These are phyloP conservation scores for Pholiota adiposa DNA, from an alignment of 1,284 basidiomycete species.

Conservation along the genomic window DNA sequence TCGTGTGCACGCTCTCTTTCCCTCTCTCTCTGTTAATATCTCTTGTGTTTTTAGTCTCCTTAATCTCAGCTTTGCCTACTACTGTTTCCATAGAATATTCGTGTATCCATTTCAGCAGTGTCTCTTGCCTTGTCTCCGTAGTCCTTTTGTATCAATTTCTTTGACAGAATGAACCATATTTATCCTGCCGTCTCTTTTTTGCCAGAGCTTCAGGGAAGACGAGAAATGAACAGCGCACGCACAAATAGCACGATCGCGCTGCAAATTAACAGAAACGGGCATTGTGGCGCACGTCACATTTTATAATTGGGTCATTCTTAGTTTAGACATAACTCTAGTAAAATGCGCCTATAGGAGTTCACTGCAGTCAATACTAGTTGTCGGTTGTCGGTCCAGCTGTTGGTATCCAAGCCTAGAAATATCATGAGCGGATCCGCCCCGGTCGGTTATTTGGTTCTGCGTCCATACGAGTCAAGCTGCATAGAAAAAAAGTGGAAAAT, in stretches of 20 bases:
- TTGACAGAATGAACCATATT: not conserved
- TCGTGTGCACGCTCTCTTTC: not conserved
- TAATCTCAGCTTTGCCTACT: constrained; percentile 7
- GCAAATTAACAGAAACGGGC: not conserved
- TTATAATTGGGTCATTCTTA: not conserved
- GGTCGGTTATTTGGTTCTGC: not conserved
- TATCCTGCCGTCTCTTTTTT: not conserved
- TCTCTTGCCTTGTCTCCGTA: not conserved
- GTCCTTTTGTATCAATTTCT: not conserved
- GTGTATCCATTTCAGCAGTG: not conserved
- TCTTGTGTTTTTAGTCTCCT: constrained; percentile 5
- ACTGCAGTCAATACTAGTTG: not conserved
- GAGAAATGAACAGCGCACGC: too few relatives aligned
- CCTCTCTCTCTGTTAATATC: not conserved
- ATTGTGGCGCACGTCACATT: not conserved
- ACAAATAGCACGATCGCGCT: too few relatives aligned
- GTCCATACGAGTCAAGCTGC: not conserved
- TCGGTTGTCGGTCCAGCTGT: not conserved
- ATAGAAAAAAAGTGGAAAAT: not conserved
- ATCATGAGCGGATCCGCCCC: not conserved
- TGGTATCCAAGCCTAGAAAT: not conserved
- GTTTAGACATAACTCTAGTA: not conserved
- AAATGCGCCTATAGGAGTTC: too few relatives aligned
- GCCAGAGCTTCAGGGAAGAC: too few relatives aligned
- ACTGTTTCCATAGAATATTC: not conserved